Evolutionary conservation across 108 stramenopile genomes (phyloP).

Genomic region (Nannochloropsis oceanica): DNA sequence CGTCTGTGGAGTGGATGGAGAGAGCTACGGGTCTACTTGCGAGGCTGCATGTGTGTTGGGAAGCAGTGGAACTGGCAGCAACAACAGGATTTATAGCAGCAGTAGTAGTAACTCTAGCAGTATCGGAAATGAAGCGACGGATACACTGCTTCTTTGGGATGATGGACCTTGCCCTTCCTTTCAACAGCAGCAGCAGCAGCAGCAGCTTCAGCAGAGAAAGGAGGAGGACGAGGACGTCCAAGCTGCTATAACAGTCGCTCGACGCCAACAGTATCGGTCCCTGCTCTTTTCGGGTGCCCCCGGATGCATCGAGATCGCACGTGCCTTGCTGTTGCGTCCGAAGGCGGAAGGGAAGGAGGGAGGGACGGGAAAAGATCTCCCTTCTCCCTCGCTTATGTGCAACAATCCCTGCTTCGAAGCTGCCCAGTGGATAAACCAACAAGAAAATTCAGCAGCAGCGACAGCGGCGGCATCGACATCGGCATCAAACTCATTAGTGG

Average conservation of each 20-base stretch:
- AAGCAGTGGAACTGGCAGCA: not conserved
- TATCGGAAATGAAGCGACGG: not conserved
- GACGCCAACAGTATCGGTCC: not conserved
- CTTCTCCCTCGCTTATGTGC: not conserved
- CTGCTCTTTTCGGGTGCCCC: not conserved
- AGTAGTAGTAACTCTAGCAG: too few relatives aligned
- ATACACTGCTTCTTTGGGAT: not conserved
- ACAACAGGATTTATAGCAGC: too few relatives aligned
- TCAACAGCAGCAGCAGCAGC: not conserved
- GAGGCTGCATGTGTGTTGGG: not conserved
- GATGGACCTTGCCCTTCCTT: not conserved
- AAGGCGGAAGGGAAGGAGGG: not conserved
- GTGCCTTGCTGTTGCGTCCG: not conserved
- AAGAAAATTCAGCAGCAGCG: not conserved
- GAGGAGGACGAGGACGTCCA: not conserved
- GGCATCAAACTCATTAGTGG: not conserved
- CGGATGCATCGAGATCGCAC: not conserved
- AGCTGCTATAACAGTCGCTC: not conserved
- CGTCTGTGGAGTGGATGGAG: not conserved
- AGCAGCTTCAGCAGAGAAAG: not conserved
- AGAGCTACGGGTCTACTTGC: not conserved
- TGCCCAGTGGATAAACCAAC: not conserved
- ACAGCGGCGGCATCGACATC: not conserved
- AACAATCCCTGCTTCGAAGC: not conserved
- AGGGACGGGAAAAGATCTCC: not conserved